Percentiles rank a stretch among this genome's conserved stretches.
These are phyloP conservation scores for Quercus variabilis DNA, from an alignment of 306 rosid species.

Conservation along the genomic window DNA sequence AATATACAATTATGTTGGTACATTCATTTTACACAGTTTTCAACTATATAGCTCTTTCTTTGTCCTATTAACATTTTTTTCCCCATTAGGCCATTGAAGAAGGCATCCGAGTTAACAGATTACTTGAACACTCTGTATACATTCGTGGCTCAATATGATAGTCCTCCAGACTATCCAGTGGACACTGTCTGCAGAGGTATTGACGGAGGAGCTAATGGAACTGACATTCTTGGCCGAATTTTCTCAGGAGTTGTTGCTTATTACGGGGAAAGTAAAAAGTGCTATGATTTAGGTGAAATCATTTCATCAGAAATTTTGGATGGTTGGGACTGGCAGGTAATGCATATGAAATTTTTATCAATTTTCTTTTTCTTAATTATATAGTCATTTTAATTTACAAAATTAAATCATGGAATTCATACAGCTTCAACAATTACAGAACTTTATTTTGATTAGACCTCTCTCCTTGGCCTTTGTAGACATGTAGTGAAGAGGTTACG, in stretches of 20 bases:
- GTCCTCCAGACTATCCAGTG: slow-evolving; percentile 8
- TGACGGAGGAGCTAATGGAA: slow-evolving; percentile 1
- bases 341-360: background rate
- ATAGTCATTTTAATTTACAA: background rate
- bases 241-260: slow-evolving; percentile 5
- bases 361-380: background rate
- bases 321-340: slow-evolving; percentile 29
- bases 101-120: background rate
- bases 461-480: background rate
- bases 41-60: no score
- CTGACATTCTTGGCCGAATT: slow-evolving; percentile 12
- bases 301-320: background rate
- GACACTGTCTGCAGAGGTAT: slow-evolving; percentile 8
- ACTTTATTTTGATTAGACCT: no score
- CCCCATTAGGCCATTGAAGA: slow-evolving; percentile 9
- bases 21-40: no score
- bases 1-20: no score
- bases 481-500: background rate
- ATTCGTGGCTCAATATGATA: slow-evolving; percentile 19
- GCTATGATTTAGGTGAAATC: background rate
- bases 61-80: no score
- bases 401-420: background rate
- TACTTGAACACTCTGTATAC: background rate
- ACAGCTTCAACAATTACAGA: background rate
- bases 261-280: background rate